Conservation (phyloP, 495 filamentous ascomycete species). For the Penicillium soppii region DNA sequence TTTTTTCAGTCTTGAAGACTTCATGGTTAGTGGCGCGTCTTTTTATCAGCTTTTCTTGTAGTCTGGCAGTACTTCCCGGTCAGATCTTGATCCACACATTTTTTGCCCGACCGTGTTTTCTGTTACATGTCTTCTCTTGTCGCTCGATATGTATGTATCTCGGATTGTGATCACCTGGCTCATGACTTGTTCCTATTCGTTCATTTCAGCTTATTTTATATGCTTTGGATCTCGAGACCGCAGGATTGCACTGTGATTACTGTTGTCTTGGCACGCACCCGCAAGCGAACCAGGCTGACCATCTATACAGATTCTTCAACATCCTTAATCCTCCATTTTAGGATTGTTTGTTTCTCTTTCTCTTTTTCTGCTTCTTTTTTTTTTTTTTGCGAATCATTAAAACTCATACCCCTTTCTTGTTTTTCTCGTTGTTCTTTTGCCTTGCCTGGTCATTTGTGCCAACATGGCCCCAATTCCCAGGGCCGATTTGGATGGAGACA, state of each 20-base stretch:
- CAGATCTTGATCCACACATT: conserved; percentile 31
- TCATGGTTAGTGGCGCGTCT: conserved; percentile 14
- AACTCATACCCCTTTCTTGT: background rate
- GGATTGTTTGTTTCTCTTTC: conserved; percentile 5
- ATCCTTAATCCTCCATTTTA: conserved; percentile 11
- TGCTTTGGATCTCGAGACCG: conserved; percentile 11
- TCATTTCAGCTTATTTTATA: background rate
- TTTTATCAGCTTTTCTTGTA: conserved; percentile 9
- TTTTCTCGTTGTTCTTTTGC: background rate
- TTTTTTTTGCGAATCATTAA: conserved; percentile 6
- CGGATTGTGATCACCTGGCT: background rate
- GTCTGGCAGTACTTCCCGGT: conserved; percentile 20
- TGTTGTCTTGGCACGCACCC: conserved; percentile 44
- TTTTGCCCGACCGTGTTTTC: conserved; percentile 31
- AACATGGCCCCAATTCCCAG: conserved; percentile 40
- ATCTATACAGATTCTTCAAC: conserved; percentile 31
- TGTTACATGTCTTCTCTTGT: conserved; percentile 1
- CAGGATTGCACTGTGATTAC: conserved; percentile 31
- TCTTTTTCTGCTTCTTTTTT: conserved; percentile 1
- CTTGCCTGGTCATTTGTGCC: background rate
- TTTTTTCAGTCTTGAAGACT: background rate
- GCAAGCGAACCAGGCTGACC: conserved; percentile 44
- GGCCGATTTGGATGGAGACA: conserved; percentile 38
- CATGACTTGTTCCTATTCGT: background rate
- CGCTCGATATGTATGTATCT: background rate